Conservation (phyloP, 2,329 filamentous ascomycete genomes). For the Diaporthe nobilis region DNA sequence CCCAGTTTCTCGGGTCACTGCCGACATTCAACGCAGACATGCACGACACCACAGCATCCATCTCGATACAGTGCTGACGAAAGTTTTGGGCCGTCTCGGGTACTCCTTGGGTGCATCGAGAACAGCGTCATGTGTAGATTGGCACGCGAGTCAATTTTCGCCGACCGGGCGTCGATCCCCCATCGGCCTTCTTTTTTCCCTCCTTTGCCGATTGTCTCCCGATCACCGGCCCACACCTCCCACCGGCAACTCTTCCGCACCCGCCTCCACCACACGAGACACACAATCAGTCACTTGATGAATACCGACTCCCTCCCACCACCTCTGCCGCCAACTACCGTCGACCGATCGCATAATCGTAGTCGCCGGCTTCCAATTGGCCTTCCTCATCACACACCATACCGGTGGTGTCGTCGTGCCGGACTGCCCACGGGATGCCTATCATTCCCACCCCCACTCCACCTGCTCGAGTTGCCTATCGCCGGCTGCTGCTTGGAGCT, state of each 20-base stretch:
- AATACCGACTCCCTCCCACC: background rate
- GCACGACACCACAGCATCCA: background rate
- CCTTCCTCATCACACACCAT: background rate
- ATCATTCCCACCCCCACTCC: constrained; percentile 22
- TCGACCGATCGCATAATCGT: constrained; percentile 23
- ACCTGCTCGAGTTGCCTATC: constrained; percentile 25
- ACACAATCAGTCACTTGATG: constrained; percentile 6
- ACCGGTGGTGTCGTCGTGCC: background rate
- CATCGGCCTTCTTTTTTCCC: background rate
- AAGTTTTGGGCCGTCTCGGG: background rate
- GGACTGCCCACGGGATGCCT: constrained; percentile 8
- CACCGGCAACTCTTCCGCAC: constrained; percentile 21
- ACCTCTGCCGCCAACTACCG: constrained; percentile 1
- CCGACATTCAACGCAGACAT: background rate
- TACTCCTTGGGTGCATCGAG: background rate
- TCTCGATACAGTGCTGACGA: background rate
- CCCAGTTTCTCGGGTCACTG: background rate
- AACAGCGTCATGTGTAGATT: constrained; percentile 5
- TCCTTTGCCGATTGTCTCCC: constrained; percentile 27
- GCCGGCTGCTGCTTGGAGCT: background rate
- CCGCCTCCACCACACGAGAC: background rate
- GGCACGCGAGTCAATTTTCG: constrained; percentile 26
- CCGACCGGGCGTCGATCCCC: background rate
- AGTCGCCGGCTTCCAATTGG: constrained; percentile 32
- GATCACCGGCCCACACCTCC: constrained; percentile 13